Evolutionary conservation across 305 asterid species (phyloP).

Genomic region (Fraxinus sp.): DNA sequence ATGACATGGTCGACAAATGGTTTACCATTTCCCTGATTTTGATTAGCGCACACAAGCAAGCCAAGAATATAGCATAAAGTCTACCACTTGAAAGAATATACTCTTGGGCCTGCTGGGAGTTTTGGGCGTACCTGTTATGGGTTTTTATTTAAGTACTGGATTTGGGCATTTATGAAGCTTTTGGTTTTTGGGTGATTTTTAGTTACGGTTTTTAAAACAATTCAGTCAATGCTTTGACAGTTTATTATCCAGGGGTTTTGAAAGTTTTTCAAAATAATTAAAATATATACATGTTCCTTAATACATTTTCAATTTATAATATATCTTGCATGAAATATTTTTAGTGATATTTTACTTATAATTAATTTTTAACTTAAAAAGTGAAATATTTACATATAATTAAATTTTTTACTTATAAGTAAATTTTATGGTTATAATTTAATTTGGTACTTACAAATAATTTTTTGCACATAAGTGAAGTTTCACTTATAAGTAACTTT

Average conservation of each 20-base stretch:
- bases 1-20: background rate
- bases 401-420: background rate
- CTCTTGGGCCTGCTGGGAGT: background rate
- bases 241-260: background rate
- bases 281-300: background rate
- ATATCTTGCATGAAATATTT: background rate
- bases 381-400: too few species aligned
- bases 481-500: background rate
- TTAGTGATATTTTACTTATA: background rate
- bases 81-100: background rate
- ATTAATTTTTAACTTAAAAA: too few species aligned
- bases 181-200: background rate
- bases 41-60: background rate
- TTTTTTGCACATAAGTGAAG: background rate
- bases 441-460: background rate
- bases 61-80: background rate
- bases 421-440: too few species aligned
- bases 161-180: background rate
- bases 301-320: too few species aligned
- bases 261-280: background rate
- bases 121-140: background rate
- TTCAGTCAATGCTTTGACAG: background rate
- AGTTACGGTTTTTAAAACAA: background rate
- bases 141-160: background rate
- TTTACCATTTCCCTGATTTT: background rate